These are phyloP conservation scores for Gentiana straminea DNA, from an alignment of 257 asterid genomes.

Conservation along the genomic window DNA sequence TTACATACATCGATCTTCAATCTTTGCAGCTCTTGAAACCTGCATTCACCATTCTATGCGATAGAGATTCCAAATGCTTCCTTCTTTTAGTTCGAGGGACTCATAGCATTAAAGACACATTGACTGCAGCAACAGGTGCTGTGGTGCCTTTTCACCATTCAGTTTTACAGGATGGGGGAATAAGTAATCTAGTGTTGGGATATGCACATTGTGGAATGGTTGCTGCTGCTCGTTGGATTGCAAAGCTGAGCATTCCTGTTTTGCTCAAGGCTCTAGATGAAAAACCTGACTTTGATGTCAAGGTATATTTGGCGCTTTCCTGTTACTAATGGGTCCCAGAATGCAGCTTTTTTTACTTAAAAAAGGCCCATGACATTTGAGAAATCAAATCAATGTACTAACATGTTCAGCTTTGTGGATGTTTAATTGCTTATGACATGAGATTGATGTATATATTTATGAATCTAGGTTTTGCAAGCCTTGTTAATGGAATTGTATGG, in stretches of 20 bases:
- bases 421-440: too few relatives aligned
- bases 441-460: too few relatives aligned
- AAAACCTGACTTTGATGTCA: conserved; percentile 56
- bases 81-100: conserved; percentile 86
- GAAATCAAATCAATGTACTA: too few relatives aligned
- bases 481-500: too few relatives aligned
- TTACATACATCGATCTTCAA: conserved; percentile 5
- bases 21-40: conserved; percentile 70
- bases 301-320: conserved; percentile 28
- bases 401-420: too few relatives aligned
- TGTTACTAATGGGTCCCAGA: too few relatives aligned
- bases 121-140: conserved; percentile 85
- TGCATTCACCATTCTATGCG: conserved; percentile 60
- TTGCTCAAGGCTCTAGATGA: conserved; percentile 56
- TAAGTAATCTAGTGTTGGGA: conserved; percentile 64
- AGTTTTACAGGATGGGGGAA: conserved; percentile 66
- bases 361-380: too few relatives aligned
- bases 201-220: conserved; percentile 93
- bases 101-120: conserved; percentile 68
- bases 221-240: conserved; percentile 92
- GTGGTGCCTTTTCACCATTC: conserved; percentile 91
- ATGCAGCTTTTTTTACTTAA: too few relatives aligned
- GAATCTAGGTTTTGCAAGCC: too few relatives aligned
- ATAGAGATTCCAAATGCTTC: conserved; percentile 56
- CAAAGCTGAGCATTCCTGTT: conserved; percentile 63